Percentiles rank a stretch among this genome's conserved stretches.
These are phyloP conservation scores for Pseudogymnoascus sp. DNA, from an alignment of 2,329 filamentous ascomycete species.

Conservation along the genomic window DNA sequence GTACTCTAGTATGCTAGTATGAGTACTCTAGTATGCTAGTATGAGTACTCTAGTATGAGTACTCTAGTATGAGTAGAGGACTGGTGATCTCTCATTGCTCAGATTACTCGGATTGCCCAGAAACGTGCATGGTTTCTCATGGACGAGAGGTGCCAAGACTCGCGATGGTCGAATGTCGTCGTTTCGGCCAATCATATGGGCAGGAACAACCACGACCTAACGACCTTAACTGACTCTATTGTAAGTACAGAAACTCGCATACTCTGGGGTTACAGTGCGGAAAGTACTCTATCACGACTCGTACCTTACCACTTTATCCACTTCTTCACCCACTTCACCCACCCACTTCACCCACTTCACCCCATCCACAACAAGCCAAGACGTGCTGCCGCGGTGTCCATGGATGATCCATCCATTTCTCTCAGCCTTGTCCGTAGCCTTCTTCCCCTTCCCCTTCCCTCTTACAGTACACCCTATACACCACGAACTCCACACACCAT, in stretches of 20 bases:
- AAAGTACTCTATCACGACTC: not conserved
- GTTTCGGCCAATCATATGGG: not conserved
- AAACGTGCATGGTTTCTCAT: conserved; percentile 6
- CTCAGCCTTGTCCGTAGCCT: not conserved
- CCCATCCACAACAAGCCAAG: not conserved
- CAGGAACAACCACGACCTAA: not conserved
- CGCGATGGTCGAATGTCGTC: not conserved
- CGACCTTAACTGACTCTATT: not conserved
- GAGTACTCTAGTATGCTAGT: too few relatives aligned
- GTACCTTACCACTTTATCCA: not conserved
- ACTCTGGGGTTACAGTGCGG: not conserved
- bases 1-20: too few relatives aligned
- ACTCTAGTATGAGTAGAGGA: not conserved
- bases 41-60: too few relatives aligned
- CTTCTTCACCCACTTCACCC: not conserved
- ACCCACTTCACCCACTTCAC: too few relatives aligned
- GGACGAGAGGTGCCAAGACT: conserved; percentile 6
- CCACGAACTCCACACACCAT: not conserved
- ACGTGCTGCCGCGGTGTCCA: not conserved
- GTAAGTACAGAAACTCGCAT: not conserved
- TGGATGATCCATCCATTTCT: not conserved
- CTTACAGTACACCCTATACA: not conserved
- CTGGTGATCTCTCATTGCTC: not conserved
- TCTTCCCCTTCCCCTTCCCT: not conserved
- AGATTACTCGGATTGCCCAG: not conserved